Percentiles rank a stretch among this genome's conserved stretches.
Evolutionary conservation across 2,329 filamentous ascomycete genomes (phyloP).

Genomic region (Cercospora sojina): DNA sequence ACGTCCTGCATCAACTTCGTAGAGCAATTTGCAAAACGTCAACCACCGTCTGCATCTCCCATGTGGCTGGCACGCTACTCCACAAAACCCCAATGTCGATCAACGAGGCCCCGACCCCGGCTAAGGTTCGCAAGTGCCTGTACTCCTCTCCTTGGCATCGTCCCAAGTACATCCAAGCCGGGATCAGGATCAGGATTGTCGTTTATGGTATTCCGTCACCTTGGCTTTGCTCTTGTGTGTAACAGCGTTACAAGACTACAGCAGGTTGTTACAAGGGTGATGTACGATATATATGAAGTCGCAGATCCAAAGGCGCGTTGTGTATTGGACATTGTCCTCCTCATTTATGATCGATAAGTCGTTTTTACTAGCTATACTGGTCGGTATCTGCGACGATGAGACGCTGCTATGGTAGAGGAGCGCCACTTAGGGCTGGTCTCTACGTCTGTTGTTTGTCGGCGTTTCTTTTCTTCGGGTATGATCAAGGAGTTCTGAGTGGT

Average conservation of each 20-base stretch:
- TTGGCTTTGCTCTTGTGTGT: conserved; percentile 13
- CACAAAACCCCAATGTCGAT: conserved; percentile 5
- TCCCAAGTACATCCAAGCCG: conserved; percentile 10
- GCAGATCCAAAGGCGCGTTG: neutral
- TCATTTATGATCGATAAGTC: neutral
- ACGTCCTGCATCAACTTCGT: neutral
- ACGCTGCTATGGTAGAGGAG: conserved; percentile 25
- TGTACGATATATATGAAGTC: neutral
- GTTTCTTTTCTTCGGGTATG: conserved; percentile 26
- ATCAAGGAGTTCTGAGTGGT: conserved; percentile 26
- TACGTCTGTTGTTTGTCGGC: conserved; percentile 26
- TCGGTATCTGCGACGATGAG: neutral
- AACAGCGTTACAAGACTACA: neutral
- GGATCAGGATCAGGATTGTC: conserved; percentile 5
- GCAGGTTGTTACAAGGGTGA: neutral
- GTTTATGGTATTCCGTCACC: conserved; percentile 10
- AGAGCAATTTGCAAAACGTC: neutral
- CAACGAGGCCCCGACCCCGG: neutral
- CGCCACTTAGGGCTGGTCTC: conserved; percentile 22
- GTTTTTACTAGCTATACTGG: neutral
- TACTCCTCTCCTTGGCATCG: conserved; percentile 18
- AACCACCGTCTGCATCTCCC: neutral
- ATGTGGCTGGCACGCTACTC: conserved; percentile 2
- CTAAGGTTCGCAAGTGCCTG: neutral
- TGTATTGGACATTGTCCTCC: neutral